Conservation (phyloP, 2,329 filamentous ascomycete species). For the Neonectria punicea region DNA sequence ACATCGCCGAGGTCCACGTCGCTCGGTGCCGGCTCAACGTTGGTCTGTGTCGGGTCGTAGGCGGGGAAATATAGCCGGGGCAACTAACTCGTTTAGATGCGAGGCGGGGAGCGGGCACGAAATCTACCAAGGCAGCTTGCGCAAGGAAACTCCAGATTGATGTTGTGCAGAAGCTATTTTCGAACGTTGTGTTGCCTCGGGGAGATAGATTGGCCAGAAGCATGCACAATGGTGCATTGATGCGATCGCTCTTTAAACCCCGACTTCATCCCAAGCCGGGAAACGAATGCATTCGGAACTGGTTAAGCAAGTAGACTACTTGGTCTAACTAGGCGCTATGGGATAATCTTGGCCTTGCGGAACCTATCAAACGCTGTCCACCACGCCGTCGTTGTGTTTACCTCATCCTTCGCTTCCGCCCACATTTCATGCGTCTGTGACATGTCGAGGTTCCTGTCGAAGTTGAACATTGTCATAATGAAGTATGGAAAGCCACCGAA, state of each 20-base stretch:
- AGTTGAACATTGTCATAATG: conserved; percentile 49
- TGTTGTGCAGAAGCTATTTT: too few species aligned
- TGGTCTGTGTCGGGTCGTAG: too few species aligned
- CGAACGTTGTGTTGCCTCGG: too few species aligned
- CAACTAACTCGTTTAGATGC: background rate
- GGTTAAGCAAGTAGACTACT: too few species aligned
- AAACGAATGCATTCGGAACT: too few species aligned
- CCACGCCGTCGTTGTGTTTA: conserved; percentile 44
- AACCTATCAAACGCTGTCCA: conserved; percentile 49
- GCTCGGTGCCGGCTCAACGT: background rate
- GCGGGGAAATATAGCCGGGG: conserved; percentile 23
- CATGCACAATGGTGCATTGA: background rate
- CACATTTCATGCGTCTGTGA: conserved; percentile 45
- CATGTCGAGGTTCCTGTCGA: conserved; percentile 49
- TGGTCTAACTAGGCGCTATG: conserved; percentile 23
- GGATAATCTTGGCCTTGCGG: conserved; percentile 47
- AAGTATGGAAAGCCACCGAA: conserved; percentile 45
- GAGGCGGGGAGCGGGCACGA: background rate
- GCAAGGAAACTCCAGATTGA: too few species aligned
- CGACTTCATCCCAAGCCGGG: background rate
- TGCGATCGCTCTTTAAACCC: background rate
- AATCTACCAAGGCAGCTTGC: too few species aligned
- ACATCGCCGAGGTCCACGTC: conserved; percentile 12
- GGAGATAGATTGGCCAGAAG: too few species aligned
- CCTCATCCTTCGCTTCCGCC: conserved; percentile 44